Evolutionary conservation across 148 eudicot genomes (phyloP), one percentile per base, ranked within the genome.

Genomic region (Rhododendron williamsianum): DNA sequence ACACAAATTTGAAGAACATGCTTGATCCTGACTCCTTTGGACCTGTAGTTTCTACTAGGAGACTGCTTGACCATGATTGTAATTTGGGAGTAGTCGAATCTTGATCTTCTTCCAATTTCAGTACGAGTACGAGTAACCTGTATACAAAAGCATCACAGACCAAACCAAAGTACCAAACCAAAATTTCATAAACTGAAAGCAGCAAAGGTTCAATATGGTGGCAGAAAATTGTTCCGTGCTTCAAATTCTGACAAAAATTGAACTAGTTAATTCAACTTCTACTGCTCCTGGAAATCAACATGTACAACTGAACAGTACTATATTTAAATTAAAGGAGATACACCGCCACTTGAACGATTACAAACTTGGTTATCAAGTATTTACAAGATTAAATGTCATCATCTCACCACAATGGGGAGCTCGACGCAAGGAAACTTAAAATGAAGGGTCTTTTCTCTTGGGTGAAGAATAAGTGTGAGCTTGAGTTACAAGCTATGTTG

Each of bases 1-100:
- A 97, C 88, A 89, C 96, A 93, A 30, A 94, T 88, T 89, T 95
- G 98, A 72, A 97, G 88, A 58, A 91, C 90, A 86, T 92, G 93
- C 91, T 91, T 97, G 77, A 89, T 88, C 88, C 91, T 97, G 85
- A 95, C 30, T 43, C 95, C 93, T 84, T 86, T 95, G 36, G 98
- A 93, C 84, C 96, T 94, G 84, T 91, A 85, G 86, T 84, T 91
- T 89, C 98, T 95, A 85, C 90, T 90, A 56, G 97, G 95, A 27
- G 94, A 92, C 71, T 91, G 93, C 89, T 89, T 95, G 86, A 81
- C 89, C 99, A 96, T 96, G 71, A 86, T 86, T 86, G 54, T 16
- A 0, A 2, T 41, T 67, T 11, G 46, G 51, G 35, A 38, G 3
- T 15, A 35, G 1, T 38, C 21, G 9, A 18, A 74, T 30, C 69